phyloP scores from a whole-genome alignment of 352 stramenopile genomes.

The Bremia lactucae region DNA sequence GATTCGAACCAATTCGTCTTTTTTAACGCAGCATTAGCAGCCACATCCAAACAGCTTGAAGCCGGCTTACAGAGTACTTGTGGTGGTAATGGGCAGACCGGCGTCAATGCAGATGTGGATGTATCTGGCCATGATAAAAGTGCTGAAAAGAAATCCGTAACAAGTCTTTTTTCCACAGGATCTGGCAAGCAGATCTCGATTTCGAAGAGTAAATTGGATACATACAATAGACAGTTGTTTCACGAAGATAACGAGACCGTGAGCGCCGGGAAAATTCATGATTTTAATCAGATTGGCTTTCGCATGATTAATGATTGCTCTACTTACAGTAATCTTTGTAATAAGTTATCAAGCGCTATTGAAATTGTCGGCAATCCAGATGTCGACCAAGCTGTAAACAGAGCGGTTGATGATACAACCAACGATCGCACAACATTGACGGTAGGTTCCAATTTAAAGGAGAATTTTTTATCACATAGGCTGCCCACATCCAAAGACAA shows the following conservation, averaged over 20 bases:
- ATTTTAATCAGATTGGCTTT: too few relatives aligned
- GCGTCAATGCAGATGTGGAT: background rate
- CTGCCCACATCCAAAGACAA: background rate
- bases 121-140: background rate
- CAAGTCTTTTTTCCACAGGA: constrained; percentile 14
- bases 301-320: too few relatives aligned
- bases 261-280: too few relatives aligned
- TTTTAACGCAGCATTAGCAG: background rate
- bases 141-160: constrained; percentile 1
- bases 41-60: background rate
- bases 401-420: background rate
- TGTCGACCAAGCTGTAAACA: background rate
- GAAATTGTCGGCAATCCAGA: background rate
- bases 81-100: background rate
- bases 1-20: background rate
- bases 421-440: background rate
- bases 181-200: constrained; percentile 11
- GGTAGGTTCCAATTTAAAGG: background rate
- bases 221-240: constrained; percentile 9
- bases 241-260: background rate
- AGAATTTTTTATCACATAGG: background rate
- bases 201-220: constrained; percentile 7
- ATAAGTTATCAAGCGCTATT: too few relatives aligned
- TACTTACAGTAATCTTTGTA: too few relatives aligned
- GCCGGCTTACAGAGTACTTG: background rate